phyloP scores from a whole-genome alignment of 495 filamentous ascomycete genomes.

The Aspergillus kassunensis region DNA sequence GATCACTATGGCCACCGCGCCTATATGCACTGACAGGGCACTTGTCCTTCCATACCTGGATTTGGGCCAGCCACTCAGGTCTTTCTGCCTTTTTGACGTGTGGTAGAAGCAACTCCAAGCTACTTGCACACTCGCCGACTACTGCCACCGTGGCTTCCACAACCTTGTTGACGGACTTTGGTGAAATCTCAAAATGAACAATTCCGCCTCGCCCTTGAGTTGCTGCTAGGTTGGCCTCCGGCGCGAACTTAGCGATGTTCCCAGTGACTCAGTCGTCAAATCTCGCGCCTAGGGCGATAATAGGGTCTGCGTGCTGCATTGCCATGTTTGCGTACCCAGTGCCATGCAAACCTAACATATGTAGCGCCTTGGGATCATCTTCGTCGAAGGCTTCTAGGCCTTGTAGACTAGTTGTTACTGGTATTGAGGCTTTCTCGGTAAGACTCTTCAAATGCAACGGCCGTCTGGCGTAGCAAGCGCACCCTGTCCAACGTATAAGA shows the following conservation, averaged over 20 bases:
- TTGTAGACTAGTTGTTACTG: conserved; percentile 63
- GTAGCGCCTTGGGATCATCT: conserved; percentile 51
- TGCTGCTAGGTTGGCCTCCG: conserved; percentile 52
- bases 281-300: conserved; percentile 58
- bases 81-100: conserved; percentile 61
- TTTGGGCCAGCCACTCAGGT: conserved; percentile 81
- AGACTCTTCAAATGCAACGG: conserved; percentile 51
- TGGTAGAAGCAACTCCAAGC: conserved; percentile 68
- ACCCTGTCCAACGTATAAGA: conserved; percentile 59
- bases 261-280: conserved; percentile 62
- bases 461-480: conserved; percentile 49
- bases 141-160: conserved; percentile 58
- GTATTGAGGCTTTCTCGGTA: conserved; percentile 55
- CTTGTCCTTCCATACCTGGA: conserved; percentile 80
- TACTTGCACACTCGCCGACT: conserved; percentile 59
- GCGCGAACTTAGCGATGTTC: conserved; percentile 52
- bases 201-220: conserved; percentile 55
- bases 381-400: conserved; percentile 60
- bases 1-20: conserved; percentile 58
- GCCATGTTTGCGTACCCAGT: conserved; percentile 61
- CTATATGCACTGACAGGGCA: conserved; percentile 77
- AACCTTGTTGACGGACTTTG: conserved; percentile 63
- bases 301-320: conserved; percentile 60
- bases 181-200: conserved; percentile 61
- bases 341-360: conserved; percentile 65